Evolutionary conservation across 2,329 filamentous ascomycete species (phyloP), one percentile per base, ranked within the genome.

Genomic region (Fusarium haematococcum): DNA sequence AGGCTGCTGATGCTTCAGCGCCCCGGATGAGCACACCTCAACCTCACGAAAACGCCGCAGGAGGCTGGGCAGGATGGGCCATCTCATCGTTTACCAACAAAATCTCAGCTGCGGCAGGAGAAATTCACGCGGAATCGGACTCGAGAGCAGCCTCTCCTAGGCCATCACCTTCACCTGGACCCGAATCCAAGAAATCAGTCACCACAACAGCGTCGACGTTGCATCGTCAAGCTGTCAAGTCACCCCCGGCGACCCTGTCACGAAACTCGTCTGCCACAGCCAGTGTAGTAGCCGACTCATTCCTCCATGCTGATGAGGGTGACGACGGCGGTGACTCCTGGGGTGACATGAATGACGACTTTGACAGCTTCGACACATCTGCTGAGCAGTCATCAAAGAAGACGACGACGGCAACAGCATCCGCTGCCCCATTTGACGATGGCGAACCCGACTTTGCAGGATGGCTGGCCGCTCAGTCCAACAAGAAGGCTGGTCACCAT

Each of bases 81-180:
- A 98, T 99, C 64, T 98, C 97, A 0, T 98, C 95, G 1, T 99
- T 99, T 81, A 98, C 97, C 2, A 98, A 98, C 83, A 98, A 98
- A 79, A 82, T 98, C 14, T 92, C 94, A 2, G 85, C 93, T 0
- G 95, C 95, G 0, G 93, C 93, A 10, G 97, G 97, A 20, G 93
- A 98, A 67, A 99, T 99, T 73, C 88, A 96, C 79, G 85, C 88
- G 20, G 83, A 86, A 63, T 87, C 88, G 69, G 85, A 84, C 39
- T 81, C 83, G 3, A 79, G 85, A 4, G 79, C 84, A 0, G 79
- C 85, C 14, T 83, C 88, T 23, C 83, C 84, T 16, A 85, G 85
- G 27, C 80, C 83, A 3, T 75, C 79, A 0, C 81, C 84, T 14
- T 83, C 85, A 37, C 87, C 85, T 33, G 83, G 81, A 33, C 82